Conservation (phyloP, 2,329 filamentous ascomycete species). For the Parafenestella ontariensis region DNA sequence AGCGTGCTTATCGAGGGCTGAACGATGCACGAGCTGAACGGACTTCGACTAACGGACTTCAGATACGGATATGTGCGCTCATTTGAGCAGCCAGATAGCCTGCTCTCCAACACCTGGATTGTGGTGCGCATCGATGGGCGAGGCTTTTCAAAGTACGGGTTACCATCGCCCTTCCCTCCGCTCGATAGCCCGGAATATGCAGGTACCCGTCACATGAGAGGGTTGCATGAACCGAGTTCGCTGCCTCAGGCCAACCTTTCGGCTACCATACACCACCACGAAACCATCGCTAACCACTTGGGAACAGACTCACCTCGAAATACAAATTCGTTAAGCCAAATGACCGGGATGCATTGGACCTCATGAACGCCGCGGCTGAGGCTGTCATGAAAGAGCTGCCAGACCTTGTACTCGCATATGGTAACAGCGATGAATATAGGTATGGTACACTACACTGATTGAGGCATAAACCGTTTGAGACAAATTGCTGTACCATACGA, state of each 20-base stretch:
- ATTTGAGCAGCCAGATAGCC: constrained; percentile 81
- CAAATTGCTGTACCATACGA: constrained; percentile 15
- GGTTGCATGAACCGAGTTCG: constrained; percentile 11
- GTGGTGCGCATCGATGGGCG: constrained; percentile 92
- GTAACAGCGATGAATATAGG: constrained; percentile 94
- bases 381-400: constrained; percentile 83
- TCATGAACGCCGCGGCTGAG: constrained; percentile 94
- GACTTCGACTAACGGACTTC: constrained; percentile 22
- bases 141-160: constrained; percentile 86
- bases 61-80: constrained; percentile 93
- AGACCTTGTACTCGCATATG: constrained; percentile 87
- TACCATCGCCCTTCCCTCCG: constrained; percentile 10
- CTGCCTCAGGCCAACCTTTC: constrained; percentile 9
- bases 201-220: constrained; percentile 22
- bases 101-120: constrained; percentile 94
- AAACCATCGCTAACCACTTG: constrained; percentile 7
- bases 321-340: constrained; percentile 93
- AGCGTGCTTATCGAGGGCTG: constrained; percentile 7
- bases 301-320: constrained; percentile 74
- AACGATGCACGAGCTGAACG: constrained; percentile 6
- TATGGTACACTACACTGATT: constrained; percentile 44
- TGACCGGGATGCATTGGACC: constrained; percentile 81
- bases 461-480: constrained; percentile 15
- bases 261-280: constrained; percentile 5
- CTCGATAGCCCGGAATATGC: constrained; percentile 17